phyloP scores from a whole-genome alignment of 1,284 basidiomycete genomes.

The Microstroma glucosiphilum region DNA sequence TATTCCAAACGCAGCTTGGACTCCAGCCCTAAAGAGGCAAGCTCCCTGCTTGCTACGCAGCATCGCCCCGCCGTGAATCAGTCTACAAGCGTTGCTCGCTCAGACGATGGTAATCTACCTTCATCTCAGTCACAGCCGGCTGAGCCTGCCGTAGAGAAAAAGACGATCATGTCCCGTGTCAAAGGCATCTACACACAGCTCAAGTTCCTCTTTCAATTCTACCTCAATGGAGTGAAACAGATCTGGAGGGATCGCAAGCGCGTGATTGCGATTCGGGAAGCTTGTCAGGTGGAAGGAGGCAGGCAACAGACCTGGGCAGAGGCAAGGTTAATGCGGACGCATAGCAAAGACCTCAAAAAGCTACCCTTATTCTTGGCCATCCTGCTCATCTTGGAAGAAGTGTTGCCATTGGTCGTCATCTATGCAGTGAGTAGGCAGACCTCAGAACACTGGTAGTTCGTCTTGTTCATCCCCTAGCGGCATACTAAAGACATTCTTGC shows the following conservation, averaged over 20 bases:
- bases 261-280: constrained; percentile 23
- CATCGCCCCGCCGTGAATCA: neutral
- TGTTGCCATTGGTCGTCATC: constrained; percentile 74
- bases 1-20: too few species aligned
- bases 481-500: neutral
- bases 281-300: constrained; percentile 20
- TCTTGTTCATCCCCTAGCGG: neutral
- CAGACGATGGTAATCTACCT: neutral
- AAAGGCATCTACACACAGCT: constrained; percentile 9
- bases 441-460: neutral
- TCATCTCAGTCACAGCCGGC: neutral
- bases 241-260: constrained; percentile 40
- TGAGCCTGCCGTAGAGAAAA: neutral
- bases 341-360: constrained; percentile 54
- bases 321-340: constrained; percentile 29
- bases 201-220: constrained; percentile 48
- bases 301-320: constrained; percentile 28
- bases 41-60: too few species aligned
- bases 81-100: neutral
- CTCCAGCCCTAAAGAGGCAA: too few species aligned
- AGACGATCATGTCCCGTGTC: neutral
- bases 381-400: constrained; percentile 69
- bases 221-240: constrained; percentile 47
- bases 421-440: constrained; percentile 56
- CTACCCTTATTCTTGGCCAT: constrained; percentile 73